Percentiles rank a stretch among this genome's conserved stretches.
These are phyloP conservation scores for Colletotrichum truncatum DNA, from an alignment of 2,329 filamentous ascomycete species.

Conservation along the genomic window DNA sequence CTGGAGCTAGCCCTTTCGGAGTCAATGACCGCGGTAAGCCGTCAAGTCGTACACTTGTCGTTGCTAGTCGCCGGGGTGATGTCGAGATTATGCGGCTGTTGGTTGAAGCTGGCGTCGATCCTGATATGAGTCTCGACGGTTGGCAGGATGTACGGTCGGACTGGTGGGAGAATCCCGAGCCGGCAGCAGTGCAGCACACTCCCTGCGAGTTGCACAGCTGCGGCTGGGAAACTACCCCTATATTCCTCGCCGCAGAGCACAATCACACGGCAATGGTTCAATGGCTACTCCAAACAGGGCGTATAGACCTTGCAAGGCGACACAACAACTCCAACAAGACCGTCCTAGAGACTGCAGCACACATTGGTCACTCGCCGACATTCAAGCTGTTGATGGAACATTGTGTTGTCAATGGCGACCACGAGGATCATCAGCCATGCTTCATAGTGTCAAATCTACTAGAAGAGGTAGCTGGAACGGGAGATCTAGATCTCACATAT, in stretches of 20 bases:
- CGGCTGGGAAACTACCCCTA: not conserved
- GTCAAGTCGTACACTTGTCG: not conserved
- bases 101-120: not conserved
- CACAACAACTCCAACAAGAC: not conserved
- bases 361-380: not conserved
- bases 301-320: not conserved
- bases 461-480: not conserved
- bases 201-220: not conserved
- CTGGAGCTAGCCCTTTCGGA: not conserved
- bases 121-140: not conserved
- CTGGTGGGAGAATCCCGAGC: not conserved
- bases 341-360: not conserved
- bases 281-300: not conserved
- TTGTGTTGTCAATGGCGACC: not conserved
- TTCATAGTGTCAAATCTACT: not conserved
- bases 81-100: not conserved
- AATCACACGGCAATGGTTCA: not conserved
- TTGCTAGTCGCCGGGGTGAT: not conserved
- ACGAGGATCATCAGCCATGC: not conserved
- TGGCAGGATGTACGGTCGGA: not conserved
- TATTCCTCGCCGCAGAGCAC: not conserved
- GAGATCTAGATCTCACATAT: not conserved
- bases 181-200: not conserved
- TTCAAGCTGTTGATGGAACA: not conserved
- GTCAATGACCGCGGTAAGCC: not conserved